Evolutionary conservation across 306 rosid genomes (phyloP), one percentile per base, ranked within the genome.

Genomic region (Begonia peltatifolia): DNA sequence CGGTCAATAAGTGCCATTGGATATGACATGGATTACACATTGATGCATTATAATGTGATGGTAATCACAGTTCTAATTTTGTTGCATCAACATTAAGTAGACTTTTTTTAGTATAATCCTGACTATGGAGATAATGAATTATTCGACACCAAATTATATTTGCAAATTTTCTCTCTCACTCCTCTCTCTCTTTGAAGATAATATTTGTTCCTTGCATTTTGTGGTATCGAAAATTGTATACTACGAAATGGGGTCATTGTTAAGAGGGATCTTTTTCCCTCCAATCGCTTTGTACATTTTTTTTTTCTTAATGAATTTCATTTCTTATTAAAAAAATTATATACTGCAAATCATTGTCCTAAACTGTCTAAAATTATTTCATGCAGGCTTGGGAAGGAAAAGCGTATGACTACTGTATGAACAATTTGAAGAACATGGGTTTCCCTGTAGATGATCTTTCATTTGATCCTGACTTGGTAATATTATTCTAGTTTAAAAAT

Each of bases 341-440:
- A 44, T 4, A 44, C 48, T 44, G 48, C 14, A 1, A 42, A 44
- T 12, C 14, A 44, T 14, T 44, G 48, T 49, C 46, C n/a, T 10
- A 38, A 48, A 48, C 14, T 13, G 13, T 61, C 53, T 68, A 58
- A 60, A 7, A 44, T 51, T 56, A 15, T 42, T 55, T 57, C 52
- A 64, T 72, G 38, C 71, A 89, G 95, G 97, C 97, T 68, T 90
- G 97, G 95, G 97, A 90, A 79, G 97, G 97, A 51, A 75, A 83
- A 54, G 97, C 97, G 54, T 90, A 90, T 54, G 97, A 90, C 70
- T 90, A 90, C 70, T 90, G 97, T 67, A 65, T 90, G 97, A 93
- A 82, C 36, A 90, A 90, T 67, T 82, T 90, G 51, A 80, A 44
- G 80, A 83, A 76, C 62, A 72, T 85, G 76, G 97, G 97, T 56